Evolutionary conservation across 2,329 filamentous ascomycete species (phyloP).

Genomic region (Ceratocystis smalleyi): DNA sequence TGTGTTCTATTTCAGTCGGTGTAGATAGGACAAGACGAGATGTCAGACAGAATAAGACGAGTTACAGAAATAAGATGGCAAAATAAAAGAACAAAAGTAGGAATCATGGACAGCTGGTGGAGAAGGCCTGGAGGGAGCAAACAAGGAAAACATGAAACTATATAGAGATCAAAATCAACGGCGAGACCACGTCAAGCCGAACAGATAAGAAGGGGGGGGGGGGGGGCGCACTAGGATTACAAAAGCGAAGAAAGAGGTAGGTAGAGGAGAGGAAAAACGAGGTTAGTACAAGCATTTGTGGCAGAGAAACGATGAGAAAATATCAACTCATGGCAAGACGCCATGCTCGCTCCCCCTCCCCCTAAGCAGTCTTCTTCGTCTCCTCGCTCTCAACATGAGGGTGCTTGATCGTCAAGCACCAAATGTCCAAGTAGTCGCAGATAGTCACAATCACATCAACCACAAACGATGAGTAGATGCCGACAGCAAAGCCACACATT

Average conservation of each 20-base stretch:
- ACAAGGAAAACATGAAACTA: background rate
- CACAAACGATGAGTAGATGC: conserved; percentile 94
- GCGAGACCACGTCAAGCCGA: no score
- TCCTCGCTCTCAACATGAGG: conserved; percentile 35
- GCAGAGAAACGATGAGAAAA: background rate
- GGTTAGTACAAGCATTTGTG: background rate
- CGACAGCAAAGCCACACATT: conserved; percentile 68
- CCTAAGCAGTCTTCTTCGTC: conserved; percentile 29
- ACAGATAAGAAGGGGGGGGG: background rate
- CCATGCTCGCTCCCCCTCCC: background rate
- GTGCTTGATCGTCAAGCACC: conserved; percentile 96
- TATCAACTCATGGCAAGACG: background rate
- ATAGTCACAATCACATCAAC: conserved; percentile 95
- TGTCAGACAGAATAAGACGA: no score
- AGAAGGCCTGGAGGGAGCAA: background rate
- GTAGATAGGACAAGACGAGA: no score
- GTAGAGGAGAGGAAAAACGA: background rate
- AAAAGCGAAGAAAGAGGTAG: background rate
- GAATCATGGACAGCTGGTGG: background rate
- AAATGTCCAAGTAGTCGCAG: conserved; percentile 95
- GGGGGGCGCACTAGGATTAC: background rate
- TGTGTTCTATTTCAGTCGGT: no score
- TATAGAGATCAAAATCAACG: background rate
- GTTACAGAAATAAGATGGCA: no score
- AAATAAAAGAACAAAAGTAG: background rate